Evolutionary conservation across 2,329 filamentous ascomycete species (phyloP).

Genomic region (Fusarium redolens): DNA sequence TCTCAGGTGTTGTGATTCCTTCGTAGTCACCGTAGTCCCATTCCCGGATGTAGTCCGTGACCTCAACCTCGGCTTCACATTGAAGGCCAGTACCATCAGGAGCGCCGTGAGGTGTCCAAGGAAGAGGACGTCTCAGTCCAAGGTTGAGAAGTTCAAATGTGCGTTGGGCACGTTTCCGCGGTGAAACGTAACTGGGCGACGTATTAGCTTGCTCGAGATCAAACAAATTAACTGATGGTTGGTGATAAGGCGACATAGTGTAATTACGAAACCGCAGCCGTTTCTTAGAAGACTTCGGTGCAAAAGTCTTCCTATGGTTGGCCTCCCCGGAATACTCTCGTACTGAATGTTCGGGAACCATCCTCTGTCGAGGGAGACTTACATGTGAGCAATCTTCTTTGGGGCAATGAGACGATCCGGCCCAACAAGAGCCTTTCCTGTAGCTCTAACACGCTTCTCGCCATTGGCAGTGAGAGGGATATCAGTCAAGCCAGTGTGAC

Average conservation of each 20-base stretch:
- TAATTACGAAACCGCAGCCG: neutral
- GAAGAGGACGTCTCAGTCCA: constrained; percentile 73
- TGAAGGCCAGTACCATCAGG: constrained; percentile 52
- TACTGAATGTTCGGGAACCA: neutral
- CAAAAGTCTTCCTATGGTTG: neutral
- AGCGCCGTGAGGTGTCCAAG: constrained; percentile 71
- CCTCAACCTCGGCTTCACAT: constrained; percentile 71
- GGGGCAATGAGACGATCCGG: constrained; percentile 87
- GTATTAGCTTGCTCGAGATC: neutral
- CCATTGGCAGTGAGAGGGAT: constrained; percentile 86
- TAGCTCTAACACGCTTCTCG: constrained; percentile 79
- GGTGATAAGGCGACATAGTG: neutral
- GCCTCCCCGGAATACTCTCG: neutral
- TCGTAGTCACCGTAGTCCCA: constrained; percentile 94
- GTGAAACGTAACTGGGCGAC: constrained; percentile 78
- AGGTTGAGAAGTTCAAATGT: constrained; percentile 91
- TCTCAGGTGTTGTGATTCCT: constrained; percentile 78
- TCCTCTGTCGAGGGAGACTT: constrained; percentile 47
- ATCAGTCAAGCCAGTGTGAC: constrained; percentile 87
- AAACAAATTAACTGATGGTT: neutral
- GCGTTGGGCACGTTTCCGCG: constrained; percentile 82
- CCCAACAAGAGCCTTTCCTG: constrained; percentile 86
- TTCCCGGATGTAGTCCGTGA: constrained; percentile 80
- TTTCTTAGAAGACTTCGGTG: neutral
- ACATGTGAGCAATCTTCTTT: constrained; percentile 85